Base-by-base conservation (phyloP, 306 rosid species). In the Amphicarpaea edgeworthii region DNA sequence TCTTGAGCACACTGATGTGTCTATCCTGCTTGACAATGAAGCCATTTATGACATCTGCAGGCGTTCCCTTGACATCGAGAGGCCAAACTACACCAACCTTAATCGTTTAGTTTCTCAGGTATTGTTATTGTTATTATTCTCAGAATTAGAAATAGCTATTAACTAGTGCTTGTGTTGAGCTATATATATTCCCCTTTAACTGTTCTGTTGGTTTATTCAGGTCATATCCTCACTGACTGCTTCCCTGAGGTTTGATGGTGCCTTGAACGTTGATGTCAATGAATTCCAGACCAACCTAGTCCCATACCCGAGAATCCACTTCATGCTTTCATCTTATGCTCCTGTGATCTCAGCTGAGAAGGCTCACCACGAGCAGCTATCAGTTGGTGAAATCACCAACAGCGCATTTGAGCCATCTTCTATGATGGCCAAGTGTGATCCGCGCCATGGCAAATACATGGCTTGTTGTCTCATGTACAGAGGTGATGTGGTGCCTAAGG, bases 391-490 rank as follows among this genome's bases (percentile, higher is more conserved):
- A 77, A 91, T 91, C 84, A 91, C 97, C 57, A 91, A 91, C 83
- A 84, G 81, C 3, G 97, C 95, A 45, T 89, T 91, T 1, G 97
- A 91, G 85, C 97, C 97, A 1, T 91, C 97, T 0, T 89, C 95
- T 12, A 91, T 91, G 97, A 91, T 91, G 97, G 97, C 93, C 20
- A 91, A 89, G 82, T 91, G 97, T 70, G 87, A 83, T 23, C 87
- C 84, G 0, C 81, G 87, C 32, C 87, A 83, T 57, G 87, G 87
- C 0, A 91, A 91, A 79, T 89, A 91, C 65, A 91, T 91, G 97
- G 97, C 97, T 16, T 91, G 97, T 78, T 91, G 97, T 79, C 85
- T 91, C 55, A 91, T 91, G 97, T 91, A 89, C 84, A 82, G 95
- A 62, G 97, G 97, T 9, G 97, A 91, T 79, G 97, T 91, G 17